Evolutionary conservation across 345 rosid genomes (phyloP).

Genomic region (Cardamine resedifolia): DNA sequence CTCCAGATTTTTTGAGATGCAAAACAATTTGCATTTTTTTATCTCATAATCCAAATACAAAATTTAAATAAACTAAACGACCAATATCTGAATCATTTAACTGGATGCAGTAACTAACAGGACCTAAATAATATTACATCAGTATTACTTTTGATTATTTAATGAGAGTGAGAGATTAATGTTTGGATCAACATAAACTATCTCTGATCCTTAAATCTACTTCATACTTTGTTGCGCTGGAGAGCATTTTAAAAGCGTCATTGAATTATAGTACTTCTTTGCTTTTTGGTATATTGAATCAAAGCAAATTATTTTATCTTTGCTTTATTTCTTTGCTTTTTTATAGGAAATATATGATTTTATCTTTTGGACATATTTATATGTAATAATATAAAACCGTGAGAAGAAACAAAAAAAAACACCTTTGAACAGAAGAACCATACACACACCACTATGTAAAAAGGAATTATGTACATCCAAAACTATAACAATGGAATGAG

Average conservation of each 20-base stretch:
- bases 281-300: neutral
- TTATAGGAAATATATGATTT: neutral
- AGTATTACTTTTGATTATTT: too few species aligned
- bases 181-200: neutral
- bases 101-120: too few species aligned
- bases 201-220: neutral
- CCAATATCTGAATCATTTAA: too few species aligned
- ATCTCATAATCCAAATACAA: too few species aligned
- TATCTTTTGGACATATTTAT: neutral
- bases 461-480: constrained; percentile 33
- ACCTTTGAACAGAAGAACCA: constrained; percentile 13
- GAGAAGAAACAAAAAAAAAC: neutral
- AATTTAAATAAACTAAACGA: too few species aligned
- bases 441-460: constrained; percentile 26
- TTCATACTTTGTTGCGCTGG: neutral
- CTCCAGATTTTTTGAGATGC: too few species aligned
- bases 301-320: neutral
- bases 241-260: neutral
- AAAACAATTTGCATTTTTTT: too few species aligned
- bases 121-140: too few species aligned
- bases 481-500: constrained; percentile 20
- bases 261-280: neutral
- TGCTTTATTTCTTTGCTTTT: neutral
- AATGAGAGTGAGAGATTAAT: too few species aligned
- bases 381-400: neutral